Conservation (phyloP, 441 rosid genomes). For the Pelargonium fulgidum region DNA sequence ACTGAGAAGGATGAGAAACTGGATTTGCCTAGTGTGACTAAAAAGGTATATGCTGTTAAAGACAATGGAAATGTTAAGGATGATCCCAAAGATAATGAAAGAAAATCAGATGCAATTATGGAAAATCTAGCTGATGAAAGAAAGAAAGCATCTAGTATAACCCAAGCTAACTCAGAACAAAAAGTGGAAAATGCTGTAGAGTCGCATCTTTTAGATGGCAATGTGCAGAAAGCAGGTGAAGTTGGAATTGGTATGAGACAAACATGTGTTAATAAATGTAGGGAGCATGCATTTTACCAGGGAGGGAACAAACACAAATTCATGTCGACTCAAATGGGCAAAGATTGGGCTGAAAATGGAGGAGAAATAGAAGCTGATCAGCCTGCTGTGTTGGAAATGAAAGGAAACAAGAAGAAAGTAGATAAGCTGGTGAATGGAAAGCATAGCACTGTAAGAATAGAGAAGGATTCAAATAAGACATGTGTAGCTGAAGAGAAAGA, state of each 20-base stretch:
- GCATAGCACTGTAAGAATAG: constrained; percentile 32
- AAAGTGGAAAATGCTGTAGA: constrained; percentile 23
- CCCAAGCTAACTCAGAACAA: constrained; percentile 20
- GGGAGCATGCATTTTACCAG: constrained; percentile 27
- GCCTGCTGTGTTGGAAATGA: constrained; percentile 26
- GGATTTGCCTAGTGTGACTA: constrained; percentile 25
- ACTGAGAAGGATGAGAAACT: constrained; percentile 21
- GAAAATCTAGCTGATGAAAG: constrained; percentile 16
- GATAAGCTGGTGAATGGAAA: constrained; percentile 27
- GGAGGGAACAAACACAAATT: constrained; percentile 32
- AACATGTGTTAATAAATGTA: constrained; percentile 29
- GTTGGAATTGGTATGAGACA: constrained; percentile 25
- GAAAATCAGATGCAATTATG: constrained; percentile 24
- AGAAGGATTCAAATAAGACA: constrained; percentile 28
- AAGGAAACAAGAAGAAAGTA: constrained; percentile 27
- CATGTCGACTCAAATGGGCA: constrained; percentile 30
- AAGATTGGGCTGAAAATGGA: constrained; percentile 31
- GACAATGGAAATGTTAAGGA: constrained; percentile 23
- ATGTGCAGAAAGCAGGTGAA: constrained; percentile 21
- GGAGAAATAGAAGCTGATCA: constrained; percentile 28
- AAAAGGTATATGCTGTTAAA: constrained; percentile 26
- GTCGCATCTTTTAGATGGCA: constrained; percentile 20
- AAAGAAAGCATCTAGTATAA: constrained; percentile 20
- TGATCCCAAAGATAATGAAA: constrained; percentile 24
- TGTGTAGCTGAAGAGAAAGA: constrained; percentile 38